Conservation (phyloP, 2,329 filamentous ascomycete genomes). For the Arthrobotrys musiformis region DNA sequence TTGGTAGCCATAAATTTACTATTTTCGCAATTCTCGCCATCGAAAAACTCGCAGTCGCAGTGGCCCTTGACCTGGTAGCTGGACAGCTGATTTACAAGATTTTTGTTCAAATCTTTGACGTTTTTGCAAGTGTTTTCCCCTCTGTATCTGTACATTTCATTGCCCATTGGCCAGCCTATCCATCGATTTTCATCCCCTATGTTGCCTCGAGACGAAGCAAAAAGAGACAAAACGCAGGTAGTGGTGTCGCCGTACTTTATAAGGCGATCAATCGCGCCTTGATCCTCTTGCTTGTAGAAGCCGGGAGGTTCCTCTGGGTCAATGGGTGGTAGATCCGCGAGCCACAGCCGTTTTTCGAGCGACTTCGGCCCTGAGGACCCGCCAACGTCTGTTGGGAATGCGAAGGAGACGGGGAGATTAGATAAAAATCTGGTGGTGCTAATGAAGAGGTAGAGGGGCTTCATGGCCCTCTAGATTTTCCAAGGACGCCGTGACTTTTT, state of each 20-base stretch:
- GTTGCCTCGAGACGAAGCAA: not conserved
- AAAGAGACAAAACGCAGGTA: not conserved
- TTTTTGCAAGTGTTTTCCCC: constrained; percentile 11
- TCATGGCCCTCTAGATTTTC: not conserved
- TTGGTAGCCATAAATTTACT: constrained; percentile 3
- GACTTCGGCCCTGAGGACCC: not conserved
- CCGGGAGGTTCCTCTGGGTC: not conserved
- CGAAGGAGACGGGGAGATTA: not conserved
- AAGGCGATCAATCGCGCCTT: not conserved
- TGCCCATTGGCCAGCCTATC: constrained; percentile 1
- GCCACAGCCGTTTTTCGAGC: not conserved
- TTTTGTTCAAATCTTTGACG: not conserved
- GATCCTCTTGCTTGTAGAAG: not conserved
- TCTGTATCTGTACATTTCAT: not conserved
- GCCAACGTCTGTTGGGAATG: not conserved
- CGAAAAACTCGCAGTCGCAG: constrained; percentile 26
- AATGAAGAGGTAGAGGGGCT: not conserved
- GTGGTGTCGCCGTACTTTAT: not conserved
- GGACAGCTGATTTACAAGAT: not conserved
- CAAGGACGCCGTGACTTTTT: not conserved
- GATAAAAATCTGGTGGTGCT: not conserved
- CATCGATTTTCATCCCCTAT: not conserved
- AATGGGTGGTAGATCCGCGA: not conserved
- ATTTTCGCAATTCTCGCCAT: not conserved
- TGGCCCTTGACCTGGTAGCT: constrained; percentile 7